Conservation (phyloP, 108 stramenopile genomes). For the Discostella stelligeroides region DNA sequence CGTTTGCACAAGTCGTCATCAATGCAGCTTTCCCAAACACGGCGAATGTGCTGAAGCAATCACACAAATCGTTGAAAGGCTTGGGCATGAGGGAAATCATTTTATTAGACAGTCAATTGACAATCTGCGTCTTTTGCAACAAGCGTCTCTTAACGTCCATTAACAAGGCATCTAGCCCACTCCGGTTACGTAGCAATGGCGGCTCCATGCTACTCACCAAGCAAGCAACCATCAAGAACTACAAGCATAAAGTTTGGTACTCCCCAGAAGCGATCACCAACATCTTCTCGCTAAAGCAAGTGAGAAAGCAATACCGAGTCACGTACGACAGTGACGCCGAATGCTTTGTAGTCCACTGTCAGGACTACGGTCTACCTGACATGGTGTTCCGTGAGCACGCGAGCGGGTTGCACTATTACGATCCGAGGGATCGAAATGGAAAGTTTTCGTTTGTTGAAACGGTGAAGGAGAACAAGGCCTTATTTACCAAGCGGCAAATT, state of each 20-base stretch:
- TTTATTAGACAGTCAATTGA: constrained; percentile 15
- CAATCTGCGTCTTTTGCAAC: constrained; percentile 14
- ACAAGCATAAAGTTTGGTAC: neutral
- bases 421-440: neutral
- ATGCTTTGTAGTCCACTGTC: neutral
- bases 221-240: neutral
- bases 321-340: constrained; percentile 1
- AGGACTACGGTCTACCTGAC: neutral
- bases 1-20: no score
- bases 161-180: neutral
- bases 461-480: neutral
- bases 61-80: neutral
- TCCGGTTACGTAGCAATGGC: constrained; percentile 1
- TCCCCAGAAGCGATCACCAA: constrained; percentile 4
- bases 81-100: neutral
- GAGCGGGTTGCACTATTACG: neutral
- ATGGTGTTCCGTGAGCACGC: neutral
- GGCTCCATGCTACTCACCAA: neutral
- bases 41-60: neutral
- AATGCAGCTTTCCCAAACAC: no score
- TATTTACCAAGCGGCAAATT: constrained; percentile 7
- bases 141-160: neutral
- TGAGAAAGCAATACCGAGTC: constrained; percentile 6
- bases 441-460: neutral
- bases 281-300: constrained; percentile 1